These are phyloP conservation scores for Aquanectria penicillioides DNA, from an alignment of 2,329 filamentous ascomycete species.

Conservation along the genomic window DNA sequence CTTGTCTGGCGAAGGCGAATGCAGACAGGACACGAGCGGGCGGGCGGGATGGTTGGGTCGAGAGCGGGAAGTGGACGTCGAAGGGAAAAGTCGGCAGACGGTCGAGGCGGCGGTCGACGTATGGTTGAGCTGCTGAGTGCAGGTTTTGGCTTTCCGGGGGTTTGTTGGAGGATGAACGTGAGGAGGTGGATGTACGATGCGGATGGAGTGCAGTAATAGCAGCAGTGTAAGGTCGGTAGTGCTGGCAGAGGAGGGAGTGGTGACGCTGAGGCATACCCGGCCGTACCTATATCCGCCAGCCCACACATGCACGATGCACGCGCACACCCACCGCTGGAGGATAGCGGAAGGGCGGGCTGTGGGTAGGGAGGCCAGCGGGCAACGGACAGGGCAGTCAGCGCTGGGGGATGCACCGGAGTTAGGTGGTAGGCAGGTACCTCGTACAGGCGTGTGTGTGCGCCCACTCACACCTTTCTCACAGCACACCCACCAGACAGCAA, in stretches of 20 bases:
- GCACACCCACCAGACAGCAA: conserved; percentile 8
- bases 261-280: conserved; percentile 39
- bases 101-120: conserved; percentile 2
- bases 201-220: conserved; percentile 24
- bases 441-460: no score
- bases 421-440: neutral
- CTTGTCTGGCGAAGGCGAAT: conserved; percentile 32
- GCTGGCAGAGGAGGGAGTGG: conserved; percentile 24
- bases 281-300: conserved; percentile 42
- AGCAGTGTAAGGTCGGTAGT: conserved; percentile 29
- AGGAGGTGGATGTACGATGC: conserved; percentile 34
- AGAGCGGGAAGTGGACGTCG: conserved; percentile 21
- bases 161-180: conserved; percentile 17
- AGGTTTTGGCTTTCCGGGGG: conserved; percentile 12
- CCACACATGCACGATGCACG: conserved; percentile 5
- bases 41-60: conserved; percentile 38
- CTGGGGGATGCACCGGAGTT: neutral
- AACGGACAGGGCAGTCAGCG: neutral
- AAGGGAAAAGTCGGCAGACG: conserved; percentile 17
- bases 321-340: neutral
- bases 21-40: conserved; percentile 38
- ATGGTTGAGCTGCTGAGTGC: conserved; percentile 19
- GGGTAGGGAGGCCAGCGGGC: neutral
- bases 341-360: neutral
- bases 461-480: no score